Conservation (phyloP, 129 eudicot genomes). For the Flaveria ramosissima region DNA sequence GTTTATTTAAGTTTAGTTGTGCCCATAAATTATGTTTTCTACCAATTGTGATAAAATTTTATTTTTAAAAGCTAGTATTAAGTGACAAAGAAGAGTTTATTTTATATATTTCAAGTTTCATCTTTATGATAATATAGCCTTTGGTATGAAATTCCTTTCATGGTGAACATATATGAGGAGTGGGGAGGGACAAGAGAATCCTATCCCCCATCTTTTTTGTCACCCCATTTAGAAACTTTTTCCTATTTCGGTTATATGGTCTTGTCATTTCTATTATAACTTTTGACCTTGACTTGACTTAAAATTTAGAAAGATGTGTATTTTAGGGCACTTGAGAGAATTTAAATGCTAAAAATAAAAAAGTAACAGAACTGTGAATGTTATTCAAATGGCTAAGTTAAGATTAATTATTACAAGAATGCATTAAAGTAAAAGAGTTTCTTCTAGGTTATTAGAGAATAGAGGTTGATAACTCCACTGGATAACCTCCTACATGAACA, state of each 20-base stretch:
- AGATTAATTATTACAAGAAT: background rate
- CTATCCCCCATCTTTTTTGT: background rate
- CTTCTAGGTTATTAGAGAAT: too few relatives aligned
- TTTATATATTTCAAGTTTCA: too few relatives aligned
- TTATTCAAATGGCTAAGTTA: background rate
- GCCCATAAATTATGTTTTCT: background rate
- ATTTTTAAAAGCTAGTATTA: background rate
- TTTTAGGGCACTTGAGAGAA: constrained; percentile 11
- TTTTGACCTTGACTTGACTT: constrained; percentile 16
- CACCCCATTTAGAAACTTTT: constrained; percentile 2
- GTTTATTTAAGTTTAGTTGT: background rate
- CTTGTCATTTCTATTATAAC: constrained; percentile 5
- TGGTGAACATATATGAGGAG: constrained; percentile 1
- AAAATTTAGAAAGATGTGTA: background rate
- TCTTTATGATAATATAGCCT: background rate
- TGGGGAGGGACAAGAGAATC: constrained; percentile 15
- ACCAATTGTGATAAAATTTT: background rate
- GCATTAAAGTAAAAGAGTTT: too few relatives aligned
- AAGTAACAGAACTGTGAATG: background rate
- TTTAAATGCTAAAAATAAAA: background rate
- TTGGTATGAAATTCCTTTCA: background rate
- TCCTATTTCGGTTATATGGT: constrained; percentile 15
- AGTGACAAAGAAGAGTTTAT: background rate
- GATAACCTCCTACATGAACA: too few relatives aligned
- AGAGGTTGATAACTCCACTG: too few relatives aligned